phyloP scores from a whole-genome alignment of 805 yeast species.

The Scheffersomyces coipomensis region DNA sequence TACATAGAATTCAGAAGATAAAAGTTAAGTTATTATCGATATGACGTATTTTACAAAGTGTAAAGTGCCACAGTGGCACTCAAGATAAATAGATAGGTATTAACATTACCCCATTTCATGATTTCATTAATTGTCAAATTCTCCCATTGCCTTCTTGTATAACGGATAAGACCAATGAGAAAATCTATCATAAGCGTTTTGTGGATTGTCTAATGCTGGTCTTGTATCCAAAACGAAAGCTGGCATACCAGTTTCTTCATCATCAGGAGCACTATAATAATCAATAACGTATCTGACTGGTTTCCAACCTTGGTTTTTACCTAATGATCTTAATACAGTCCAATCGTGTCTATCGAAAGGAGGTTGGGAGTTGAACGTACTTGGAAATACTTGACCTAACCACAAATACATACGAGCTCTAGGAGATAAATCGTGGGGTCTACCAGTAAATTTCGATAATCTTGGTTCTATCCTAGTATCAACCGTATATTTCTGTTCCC shows the following conservation, averaged over 20 bases:
- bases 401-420: constrained; percentile 69
- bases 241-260: constrained; percentile 81
- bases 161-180: constrained; percentile 64
- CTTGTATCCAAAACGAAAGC: constrained; percentile 91
- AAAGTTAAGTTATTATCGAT: too few species aligned
- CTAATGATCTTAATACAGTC: constrained; percentile 78
- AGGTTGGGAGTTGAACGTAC: constrained; percentile 67
- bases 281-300: constrained; percentile 91
- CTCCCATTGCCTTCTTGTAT: constrained; percentile 72
- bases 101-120: too few species aligned
- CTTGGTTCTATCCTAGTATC: constrained; percentile 65
- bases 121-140: constrained; percentile 16
- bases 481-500: constrained; percentile 79
- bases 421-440: constrained; percentile 86
- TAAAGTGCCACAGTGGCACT: too few species aligned
- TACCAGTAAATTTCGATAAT: constrained; percentile 82
- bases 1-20: constrained; percentile 4
- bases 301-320: constrained; percentile 50
- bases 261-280: constrained; percentile 95
- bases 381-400: constrained; percentile 71
- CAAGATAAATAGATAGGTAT: too few species aligned
- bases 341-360: constrained; percentile 99
- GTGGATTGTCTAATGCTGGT: constrained; percentile 80
- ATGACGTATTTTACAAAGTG: too few species aligned
- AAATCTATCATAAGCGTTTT: constrained; percentile 67